These are phyloP conservation scores for Metarhizium guizhouense DNA, from an alignment of 2,329 filamentous ascomycete species.

Conservation along the genomic window DNA sequence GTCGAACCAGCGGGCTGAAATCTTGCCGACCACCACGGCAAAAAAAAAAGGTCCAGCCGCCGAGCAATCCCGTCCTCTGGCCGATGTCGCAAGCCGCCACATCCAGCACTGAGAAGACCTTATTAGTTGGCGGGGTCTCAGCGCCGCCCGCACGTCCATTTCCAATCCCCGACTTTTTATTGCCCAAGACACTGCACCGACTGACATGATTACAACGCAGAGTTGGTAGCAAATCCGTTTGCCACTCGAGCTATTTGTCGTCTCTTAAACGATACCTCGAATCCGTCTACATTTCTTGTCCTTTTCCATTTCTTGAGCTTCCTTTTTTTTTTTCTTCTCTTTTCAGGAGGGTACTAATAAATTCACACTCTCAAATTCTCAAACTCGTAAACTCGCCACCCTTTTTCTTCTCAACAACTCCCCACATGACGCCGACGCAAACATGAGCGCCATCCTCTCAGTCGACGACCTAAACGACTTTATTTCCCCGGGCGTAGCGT, in stretches of 20 bases:
- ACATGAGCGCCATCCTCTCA: slow-evolving; percentile 95
- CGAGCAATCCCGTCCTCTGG: not conserved
- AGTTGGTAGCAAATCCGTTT: too few species aligned
- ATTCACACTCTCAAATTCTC: not conserved
- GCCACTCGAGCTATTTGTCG: too few species aligned
- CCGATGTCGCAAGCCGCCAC: slow-evolving; percentile 7
- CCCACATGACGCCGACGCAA: slow-evolving; percentile 1
- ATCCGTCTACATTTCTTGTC: too few species aligned
- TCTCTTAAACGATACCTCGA: too few species aligned
- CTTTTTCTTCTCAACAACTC: not conserved
- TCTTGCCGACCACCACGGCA: too few species aligned
- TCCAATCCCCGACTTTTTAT: slow-evolving; percentile 24
- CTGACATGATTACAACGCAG: too few species aligned
- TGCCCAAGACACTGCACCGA: slow-evolving; percentile 10
- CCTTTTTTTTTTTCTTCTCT: too few species aligned
- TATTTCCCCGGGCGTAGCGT: slow-evolving; percentile 93
- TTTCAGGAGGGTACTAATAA: too few species aligned
- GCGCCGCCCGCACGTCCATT: slow-evolving; percentile 13
- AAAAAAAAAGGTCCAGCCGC: too few species aligned
- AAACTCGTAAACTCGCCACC: not conserved
- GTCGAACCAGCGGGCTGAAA: too few species aligned
- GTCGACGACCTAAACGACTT: slow-evolving; percentile 98
- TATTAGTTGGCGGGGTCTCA: not conserved
- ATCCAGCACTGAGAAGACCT: not conserved
- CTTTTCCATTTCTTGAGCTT: too few species aligned